Evolutionary conservation across 2,329 filamentous ascomycete genomes (phyloP), one percentile per base, ranked within the genome.

Genomic region (Monosporascus sp.): DNA sequence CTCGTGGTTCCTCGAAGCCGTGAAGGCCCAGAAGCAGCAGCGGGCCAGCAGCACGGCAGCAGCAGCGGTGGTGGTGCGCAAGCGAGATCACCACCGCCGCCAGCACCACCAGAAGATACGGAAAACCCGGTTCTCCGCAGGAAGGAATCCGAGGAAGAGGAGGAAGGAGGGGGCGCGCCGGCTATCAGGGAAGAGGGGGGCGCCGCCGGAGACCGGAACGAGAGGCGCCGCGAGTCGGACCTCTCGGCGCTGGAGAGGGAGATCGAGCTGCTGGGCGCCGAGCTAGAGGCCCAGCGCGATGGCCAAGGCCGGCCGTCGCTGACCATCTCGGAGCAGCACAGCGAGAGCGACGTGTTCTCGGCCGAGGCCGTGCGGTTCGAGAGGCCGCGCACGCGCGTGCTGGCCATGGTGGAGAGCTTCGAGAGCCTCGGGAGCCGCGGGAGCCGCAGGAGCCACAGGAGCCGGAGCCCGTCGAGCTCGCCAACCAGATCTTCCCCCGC

Each of bases 341-440:
- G 62, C 50, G 63, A 68, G 22, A 58, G 54, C 4, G 61, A 62
- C 5, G 56, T 67, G 9, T 46, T 60, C 11, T 62, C 73, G 20
- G 79, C 78, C 3, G 72, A 80, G 62, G 74, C 72, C n/a, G 69
- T 81, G 49, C 60, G 56, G 48, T 57, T 68, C 34, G 65, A 68
- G 57, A 61, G 65, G 17, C 52, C 54, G 27, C 44, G 20, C 27
- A 46, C 20, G 44, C 20, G 20, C n/a, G 44, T 46, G 20, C 44
- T 46, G 44, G 72, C 74, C 46, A 81, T 84, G 78, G 79, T 84
- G 39, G 73, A 83, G 60, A 74, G 69, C 54, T 73, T 83, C 54
- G 81, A 84, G 71, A 72, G 65, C 31, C 31, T 34, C 36, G 65
- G 67, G 51, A 79, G 74, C 55, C 27, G 11, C 9, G 68, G 72